Evolutionary conservation across 208 protist species (phyloP).

Genomic region (Leishmania major): DNA sequence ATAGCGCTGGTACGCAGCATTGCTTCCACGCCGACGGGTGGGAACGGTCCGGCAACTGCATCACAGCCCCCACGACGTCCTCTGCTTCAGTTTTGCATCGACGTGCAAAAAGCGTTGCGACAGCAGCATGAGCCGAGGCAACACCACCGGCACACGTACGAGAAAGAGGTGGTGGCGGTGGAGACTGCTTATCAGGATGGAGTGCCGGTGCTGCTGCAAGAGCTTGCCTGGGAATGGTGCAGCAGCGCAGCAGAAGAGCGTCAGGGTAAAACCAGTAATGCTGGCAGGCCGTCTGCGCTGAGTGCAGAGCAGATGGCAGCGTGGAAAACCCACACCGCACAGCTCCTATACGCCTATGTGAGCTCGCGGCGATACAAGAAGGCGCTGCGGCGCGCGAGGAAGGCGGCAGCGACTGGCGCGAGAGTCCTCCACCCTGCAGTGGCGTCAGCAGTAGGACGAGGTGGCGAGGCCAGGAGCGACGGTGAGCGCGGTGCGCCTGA

Average conservation of each 20-base stretch:
- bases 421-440: background rate
- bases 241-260: background rate
- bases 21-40: background rate
- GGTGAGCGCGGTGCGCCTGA: background rate
- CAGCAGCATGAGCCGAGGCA: background rate
- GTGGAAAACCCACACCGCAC: conserved; percentile 9
- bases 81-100: background rate
- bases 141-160: too few species aligned
- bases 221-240: conserved; percentile 43
- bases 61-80: background rate
- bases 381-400: conserved; percentile 15
- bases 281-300: background rate
- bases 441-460: background rate
- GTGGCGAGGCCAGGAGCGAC: background rate
- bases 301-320: conserved; percentile 14
- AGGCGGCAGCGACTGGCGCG: background rate
- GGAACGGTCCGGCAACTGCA: background rate
- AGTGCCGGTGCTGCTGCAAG: conserved; percentile 61
- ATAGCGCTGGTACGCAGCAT: background rate
- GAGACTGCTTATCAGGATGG: conserved; percentile 26
- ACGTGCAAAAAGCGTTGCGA: background rate
- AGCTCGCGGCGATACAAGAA: conserved; percentile 7
- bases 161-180: background rate
- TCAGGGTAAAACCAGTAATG: too few species aligned
- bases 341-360: conserved; percentile 18